These are phyloP conservation scores for Globisporangium apiculatum DNA, from an alignment of 352 stramenopile genomes.

Conservation along the genomic window DNA sequence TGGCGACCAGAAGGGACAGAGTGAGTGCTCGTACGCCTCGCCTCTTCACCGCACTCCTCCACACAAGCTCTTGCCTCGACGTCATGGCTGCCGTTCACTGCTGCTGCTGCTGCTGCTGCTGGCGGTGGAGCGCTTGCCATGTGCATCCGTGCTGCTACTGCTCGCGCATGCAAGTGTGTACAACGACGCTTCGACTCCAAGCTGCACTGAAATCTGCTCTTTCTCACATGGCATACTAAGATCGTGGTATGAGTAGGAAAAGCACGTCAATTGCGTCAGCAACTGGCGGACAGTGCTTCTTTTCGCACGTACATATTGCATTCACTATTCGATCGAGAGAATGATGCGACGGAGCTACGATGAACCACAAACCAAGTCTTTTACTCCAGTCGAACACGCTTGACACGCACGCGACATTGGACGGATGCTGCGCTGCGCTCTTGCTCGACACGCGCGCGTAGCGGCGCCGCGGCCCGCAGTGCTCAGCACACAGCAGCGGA, in stretches of 20 bases:
- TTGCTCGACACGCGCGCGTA: slow-evolving; percentile 12
- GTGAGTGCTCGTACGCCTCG: neutral
- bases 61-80: neutral
- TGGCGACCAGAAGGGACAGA: neutral
- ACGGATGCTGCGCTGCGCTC: slow-evolving; percentile 15
- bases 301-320: neutral
- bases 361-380: neutral
- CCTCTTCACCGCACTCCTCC: neutral
- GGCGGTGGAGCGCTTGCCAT: neutral
- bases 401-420: neutral
- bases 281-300: neutral
- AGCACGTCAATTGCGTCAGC: neutral
- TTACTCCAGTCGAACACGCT: neutral
- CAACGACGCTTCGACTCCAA: neutral
- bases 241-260: no score
- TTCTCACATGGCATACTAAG: neutral
- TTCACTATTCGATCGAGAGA: neutral
- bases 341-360: neutral
- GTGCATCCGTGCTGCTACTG: neutral
- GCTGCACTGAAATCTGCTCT: neutral
- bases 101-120: neutral
- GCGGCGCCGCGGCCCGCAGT: neutral
- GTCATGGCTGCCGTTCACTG: neutral
- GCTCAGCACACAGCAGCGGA: slow-evolving; percentile 11
- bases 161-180: neutral